These are phyloP conservation scores for Leccinum uliginosum DNA, from an alignment of 768 basidiomycete genomes.

Conservation along the genomic window DNA sequence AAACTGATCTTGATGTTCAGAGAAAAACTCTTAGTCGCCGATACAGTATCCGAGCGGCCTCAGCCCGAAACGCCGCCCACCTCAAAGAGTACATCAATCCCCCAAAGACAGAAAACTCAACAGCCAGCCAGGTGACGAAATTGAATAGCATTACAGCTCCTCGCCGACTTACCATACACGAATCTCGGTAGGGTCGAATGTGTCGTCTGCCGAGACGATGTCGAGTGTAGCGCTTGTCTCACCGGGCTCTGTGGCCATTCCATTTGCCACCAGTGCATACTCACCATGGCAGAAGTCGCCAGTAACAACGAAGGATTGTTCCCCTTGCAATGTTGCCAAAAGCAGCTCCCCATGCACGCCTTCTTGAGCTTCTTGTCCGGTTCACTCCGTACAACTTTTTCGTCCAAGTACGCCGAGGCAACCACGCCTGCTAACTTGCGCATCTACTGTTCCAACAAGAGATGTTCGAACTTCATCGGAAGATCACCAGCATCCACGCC, in stretches of 20 bases:
- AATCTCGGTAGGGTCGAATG: conserved; percentile 28
- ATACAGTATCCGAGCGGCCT: background rate
- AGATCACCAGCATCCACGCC: conserved; percentile 23
- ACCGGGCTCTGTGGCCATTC: conserved; percentile 42
- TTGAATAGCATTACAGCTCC: background rate
- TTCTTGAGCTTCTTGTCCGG: conserved; percentile 31
- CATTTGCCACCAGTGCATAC: conserved; percentile 45
- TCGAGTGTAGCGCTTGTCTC: conserved; percentile 22
- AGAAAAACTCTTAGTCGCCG: conserved; percentile 11
- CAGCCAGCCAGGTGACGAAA: background rate
- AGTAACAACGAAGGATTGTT: conserved; percentile 46
- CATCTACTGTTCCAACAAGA: conserved; percentile 44
- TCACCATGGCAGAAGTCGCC: conserved; percentile 38
- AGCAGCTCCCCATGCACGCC: conserved; percentile 29
- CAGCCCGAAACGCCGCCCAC: background rate
- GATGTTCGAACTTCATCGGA: conserved; percentile 53
- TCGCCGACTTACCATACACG: background rate
- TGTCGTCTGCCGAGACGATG: conserved; percentile 37
- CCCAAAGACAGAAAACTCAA: background rate
- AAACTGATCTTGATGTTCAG: conserved; percentile 1
- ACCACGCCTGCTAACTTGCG: conserved; percentile 39
- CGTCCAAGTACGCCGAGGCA: conserved; percentile 45
- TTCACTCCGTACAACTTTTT: conserved; percentile 30
- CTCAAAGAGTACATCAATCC: background rate
- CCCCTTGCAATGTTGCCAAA: conserved; percentile 49